These are phyloP conservation scores for Sphagnurus paluster DNA, from an alignment of 1,284 basidiomycete genomes.

Conservation along the genomic window DNA sequence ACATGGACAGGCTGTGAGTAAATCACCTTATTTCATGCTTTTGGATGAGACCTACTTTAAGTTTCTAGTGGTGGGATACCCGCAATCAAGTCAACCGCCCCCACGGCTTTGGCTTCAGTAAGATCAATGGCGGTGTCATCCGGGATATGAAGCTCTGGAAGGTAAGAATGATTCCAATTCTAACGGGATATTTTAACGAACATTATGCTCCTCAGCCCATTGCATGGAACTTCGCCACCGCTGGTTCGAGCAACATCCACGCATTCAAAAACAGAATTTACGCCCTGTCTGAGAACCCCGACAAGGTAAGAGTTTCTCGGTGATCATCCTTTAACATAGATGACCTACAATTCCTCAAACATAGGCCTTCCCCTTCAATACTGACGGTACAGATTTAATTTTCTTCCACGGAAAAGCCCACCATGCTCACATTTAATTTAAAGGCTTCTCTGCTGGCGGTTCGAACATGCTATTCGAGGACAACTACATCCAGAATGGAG, in stretches of 20 bases:
- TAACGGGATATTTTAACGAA: background rate
- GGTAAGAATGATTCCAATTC: constrained; percentile 27
- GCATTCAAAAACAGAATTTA: constrained; percentile 55
- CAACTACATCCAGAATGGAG: constrained; percentile 58
- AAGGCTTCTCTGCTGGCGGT: constrained; percentile 59
- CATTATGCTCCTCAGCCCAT: constrained; percentile 40
- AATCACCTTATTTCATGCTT: background rate
- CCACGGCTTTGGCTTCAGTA: constrained; percentile 52
- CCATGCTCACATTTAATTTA: background rate
- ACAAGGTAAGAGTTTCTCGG: constrained; percentile 13
- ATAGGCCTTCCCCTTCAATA: constrained; percentile 64
- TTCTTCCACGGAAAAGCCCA: background rate
- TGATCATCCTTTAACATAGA: constrained; percentile 10
- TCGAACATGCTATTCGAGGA: constrained; percentile 57
- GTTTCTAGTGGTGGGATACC: constrained; percentile 58
- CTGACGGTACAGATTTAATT: constrained; percentile 35
- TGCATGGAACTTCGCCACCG: constrained; percentile 58
- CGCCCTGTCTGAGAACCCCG: constrained; percentile 44
- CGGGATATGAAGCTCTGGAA: constrained; percentile 62
- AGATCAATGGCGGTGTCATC: constrained; percentile 54
- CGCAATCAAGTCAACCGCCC: constrained; percentile 55
- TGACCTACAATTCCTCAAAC: background rate
- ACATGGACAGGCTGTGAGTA: constrained; percentile 53
- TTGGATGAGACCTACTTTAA: background rate
- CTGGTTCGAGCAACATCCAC: constrained; percentile 49